A percentile compares a stretch with the other conserved stretches of the same genome.
Evolutionary conservation across 2,329 filamentous ascomycete species (phyloP).

Genomic region (Fusarium sororula): DNA sequence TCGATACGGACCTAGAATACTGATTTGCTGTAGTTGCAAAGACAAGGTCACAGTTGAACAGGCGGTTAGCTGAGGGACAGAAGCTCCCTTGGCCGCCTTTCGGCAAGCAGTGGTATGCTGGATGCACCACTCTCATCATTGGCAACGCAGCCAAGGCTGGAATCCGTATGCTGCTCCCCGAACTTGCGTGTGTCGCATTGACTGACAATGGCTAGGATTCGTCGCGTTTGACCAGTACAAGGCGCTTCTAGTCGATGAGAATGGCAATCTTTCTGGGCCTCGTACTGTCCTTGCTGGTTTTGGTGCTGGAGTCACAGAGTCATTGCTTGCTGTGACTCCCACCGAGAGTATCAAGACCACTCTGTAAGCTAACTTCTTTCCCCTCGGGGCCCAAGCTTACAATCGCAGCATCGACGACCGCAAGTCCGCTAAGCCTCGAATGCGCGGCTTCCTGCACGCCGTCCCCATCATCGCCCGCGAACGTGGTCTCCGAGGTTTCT

Average conservation of each 20-base stretch:
- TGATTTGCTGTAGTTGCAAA: slow-evolving; percentile 75
- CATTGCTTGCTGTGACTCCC: slow-evolving; percentile 90
- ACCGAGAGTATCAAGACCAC: slow-evolving; percentile 99
- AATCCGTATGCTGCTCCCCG: slow-evolving; percentile 71
- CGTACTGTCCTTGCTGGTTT: slow-evolving; percentile 93
- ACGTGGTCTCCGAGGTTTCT: slow-evolving; percentile 89
- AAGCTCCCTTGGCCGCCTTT: slow-evolving; percentile 97
- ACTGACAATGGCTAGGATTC: slow-evolving; percentile 60
- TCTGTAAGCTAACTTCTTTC: slow-evolving; percentile 59
- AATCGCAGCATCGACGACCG: slow-evolving; percentile 84
- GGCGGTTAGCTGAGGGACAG: slow-evolving; percentile 78
- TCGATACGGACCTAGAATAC: not conserved
- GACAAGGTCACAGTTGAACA: slow-evolving; percentile 92
- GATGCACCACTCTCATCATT: slow-evolving; percentile 95
- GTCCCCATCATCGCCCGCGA: slow-evolving; percentile 87
- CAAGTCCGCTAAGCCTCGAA: slow-evolving; percentile 83
- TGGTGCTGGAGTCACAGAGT: slow-evolving; percentile 93
- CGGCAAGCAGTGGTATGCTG: slow-evolving; percentile 94
- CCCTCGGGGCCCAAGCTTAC: not conserved
- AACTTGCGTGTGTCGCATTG: no score
- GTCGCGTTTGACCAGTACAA: slow-evolving; percentile 98
- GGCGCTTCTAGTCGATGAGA: slow-evolving; percentile 77
- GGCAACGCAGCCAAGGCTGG: slow-evolving; percentile 97
- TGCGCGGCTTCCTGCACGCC: slow-evolving; percentile 92
- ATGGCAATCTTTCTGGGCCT: slow-evolving; percentile 90